phyloP scores from a whole-genome alignment of 495 filamentous ascomycete genomes.

The Cetradonia linearis region DNA sequence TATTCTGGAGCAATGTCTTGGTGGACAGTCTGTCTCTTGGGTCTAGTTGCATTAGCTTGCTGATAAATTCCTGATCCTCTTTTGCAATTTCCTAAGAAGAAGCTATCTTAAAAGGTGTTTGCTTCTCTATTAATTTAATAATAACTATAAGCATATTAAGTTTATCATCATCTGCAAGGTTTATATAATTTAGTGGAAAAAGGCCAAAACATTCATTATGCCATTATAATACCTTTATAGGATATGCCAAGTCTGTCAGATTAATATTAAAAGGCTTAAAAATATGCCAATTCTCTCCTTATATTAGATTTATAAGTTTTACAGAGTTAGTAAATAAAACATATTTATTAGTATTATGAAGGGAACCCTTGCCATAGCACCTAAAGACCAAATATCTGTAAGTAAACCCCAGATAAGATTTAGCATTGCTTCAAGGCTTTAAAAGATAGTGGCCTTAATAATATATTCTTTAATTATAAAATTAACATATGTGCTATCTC shows the following conservation, averaged over 20 bases:
- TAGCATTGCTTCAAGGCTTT: constrained; percentile 12
- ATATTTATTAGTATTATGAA: background rate
- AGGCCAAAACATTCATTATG: background rate
- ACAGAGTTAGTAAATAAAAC: background rate
- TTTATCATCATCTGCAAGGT: constrained; percentile 1
- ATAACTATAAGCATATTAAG: background rate
- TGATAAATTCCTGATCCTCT: constrained; percentile 4
- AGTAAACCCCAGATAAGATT: constrained; percentile 7
- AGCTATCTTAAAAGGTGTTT: background rate
- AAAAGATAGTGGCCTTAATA: constrained; percentile 10
- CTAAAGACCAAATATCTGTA: constrained; percentile 15
- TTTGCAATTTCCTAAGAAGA: constrained; percentile 7
- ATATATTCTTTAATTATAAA: constrained; percentile 4
- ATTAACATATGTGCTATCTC: constrained; percentile 6
- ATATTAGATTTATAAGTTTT: constrained; percentile 1
- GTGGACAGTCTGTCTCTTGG: constrained; percentile 12
- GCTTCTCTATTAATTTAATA: background rate
- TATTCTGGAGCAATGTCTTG: background rate
- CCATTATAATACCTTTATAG: background rate
- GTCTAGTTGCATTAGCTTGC: constrained; percentile 6
- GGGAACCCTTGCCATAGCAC: constrained; percentile 2
- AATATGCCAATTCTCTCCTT: background rate
- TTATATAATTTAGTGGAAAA: background rate
- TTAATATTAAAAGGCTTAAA: background rate
- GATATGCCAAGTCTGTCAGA: constrained; percentile 1